A percentile compares a stretch with the other conserved stretches of the same genome.
phyloP scores from a whole-genome alignment of 2,329 filamentous ascomycete genomes.

The Rhytidhysteron rufulum region DNA sequence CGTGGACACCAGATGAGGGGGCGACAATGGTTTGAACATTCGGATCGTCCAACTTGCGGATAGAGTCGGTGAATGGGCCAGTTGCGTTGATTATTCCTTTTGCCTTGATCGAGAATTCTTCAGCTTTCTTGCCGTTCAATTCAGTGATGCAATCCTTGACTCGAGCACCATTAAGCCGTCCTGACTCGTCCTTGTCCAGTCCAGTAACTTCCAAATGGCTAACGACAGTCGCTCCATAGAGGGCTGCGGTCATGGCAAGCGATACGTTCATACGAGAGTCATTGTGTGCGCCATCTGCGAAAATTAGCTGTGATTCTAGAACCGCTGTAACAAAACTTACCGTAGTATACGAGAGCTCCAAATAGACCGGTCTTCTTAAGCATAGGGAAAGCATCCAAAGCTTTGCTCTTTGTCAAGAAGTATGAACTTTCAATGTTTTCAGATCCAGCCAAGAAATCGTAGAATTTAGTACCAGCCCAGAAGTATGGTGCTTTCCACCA shows the following conservation, averaged over 20 bases:
- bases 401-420: constrained; percentile 81
- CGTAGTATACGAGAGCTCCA: constrained; percentile 84
- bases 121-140: constrained; percentile 57
- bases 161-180: constrained; percentile 68
- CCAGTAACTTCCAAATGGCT: constrained; percentile 80
- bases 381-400: constrained; percentile 85
- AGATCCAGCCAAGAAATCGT: constrained; percentile 78
- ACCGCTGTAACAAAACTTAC: constrained; percentile 30
- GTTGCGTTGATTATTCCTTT: constrained; percentile 86
- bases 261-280: constrained; percentile 92
- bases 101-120: constrained; percentile 69
- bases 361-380: constrained; percentile 73
- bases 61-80: constrained; percentile 80
- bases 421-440: constrained; percentile 88
- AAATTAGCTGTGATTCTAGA: constrained; percentile 18
- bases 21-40: constrained; percentile 73
- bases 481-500: constrained; percentile 84
- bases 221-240: constrained; percentile 77
- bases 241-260: constrained; percentile 80
- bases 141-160: constrained; percentile 68
- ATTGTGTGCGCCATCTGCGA: constrained; percentile 77
- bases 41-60: constrained; percentile 79
- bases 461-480: constrained; percentile 74
- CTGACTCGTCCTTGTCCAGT: constrained; percentile 69
- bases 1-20: constrained; percentile 79